phyloP scores from a whole-genome alignment of 495 filamentous ascomycete genomes.

The Friedmanniomyces endolithicus region DNA sequence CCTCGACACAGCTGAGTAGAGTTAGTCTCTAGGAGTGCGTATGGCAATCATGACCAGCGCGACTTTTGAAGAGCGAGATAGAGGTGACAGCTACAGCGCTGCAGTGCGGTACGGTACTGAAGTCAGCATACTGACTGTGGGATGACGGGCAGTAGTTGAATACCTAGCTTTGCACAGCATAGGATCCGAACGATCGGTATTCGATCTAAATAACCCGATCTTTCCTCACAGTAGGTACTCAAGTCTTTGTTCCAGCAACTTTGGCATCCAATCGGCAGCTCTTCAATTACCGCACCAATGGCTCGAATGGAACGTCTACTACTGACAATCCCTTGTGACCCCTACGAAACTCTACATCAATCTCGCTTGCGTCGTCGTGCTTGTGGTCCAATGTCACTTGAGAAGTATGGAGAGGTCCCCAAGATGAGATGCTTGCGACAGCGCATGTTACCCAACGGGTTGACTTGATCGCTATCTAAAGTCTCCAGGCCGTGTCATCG shows the following conservation, averaged over 20 bases:
- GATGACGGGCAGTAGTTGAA: not conserved
- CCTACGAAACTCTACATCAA: too few relatives aligned
- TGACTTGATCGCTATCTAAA: not conserved
- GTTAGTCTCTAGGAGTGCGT: not conserved
- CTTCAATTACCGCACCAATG: too few relatives aligned
- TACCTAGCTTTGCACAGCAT: not conserved
- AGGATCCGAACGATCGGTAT: not conserved
- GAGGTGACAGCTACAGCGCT: not conserved
- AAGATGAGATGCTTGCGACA: not conserved
- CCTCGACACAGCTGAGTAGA: constrained; percentile 87
- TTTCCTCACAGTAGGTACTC: not conserved
- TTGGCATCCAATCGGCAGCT: too few relatives aligned
- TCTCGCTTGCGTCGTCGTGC: too few relatives aligned
- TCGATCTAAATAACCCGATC: not conserved
- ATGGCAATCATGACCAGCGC: not conserved
- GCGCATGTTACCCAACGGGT: not conserved
- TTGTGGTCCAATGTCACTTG: too few relatives aligned
- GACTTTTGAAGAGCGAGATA: not conserved
- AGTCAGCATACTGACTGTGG: not conserved
- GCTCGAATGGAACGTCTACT: too few relatives aligned
- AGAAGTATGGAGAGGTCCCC: too few relatives aligned
- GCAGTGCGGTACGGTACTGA: not conserved
- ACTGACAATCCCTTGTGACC: too few relatives aligned
- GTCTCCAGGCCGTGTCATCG: constrained; percentile 2
- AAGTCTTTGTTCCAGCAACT: too few relatives aligned